phyloP scores from a whole-genome alignment of 148 eudicot genomes.

The Rhododendron vialii region DNA sequence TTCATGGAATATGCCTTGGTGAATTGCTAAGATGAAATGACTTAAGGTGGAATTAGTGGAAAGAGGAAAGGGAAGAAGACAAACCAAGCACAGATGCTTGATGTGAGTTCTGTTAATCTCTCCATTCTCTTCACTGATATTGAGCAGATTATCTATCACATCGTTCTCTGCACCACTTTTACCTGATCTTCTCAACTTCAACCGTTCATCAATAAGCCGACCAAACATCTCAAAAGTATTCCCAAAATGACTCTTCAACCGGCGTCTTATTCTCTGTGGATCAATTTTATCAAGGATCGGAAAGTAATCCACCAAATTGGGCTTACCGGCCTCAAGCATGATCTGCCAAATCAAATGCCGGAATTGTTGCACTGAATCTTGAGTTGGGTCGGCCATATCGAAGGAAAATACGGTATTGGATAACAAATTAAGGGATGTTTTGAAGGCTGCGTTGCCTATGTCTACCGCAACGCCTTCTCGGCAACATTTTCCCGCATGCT shows the following conservation, averaged over 20 bases:
- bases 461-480: background rate
- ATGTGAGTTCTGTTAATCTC: constrained; percentile 12
- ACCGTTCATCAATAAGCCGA: constrained; percentile 4
- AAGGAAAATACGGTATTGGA: background rate
- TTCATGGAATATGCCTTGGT: too few species aligned
- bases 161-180: background rate
- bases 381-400: constrained; percentile 6
- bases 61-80: background rate
- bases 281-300: constrained; percentile 1
- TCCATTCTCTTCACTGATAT: background rate
- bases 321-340: constrained; percentile 5
- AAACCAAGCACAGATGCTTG: constrained; percentile 15
- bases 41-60: background rate
- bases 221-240: constrained; percentile 7
- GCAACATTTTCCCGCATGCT: background rate
- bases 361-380: background rate
- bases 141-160: background rate
- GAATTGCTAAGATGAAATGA: background rate
- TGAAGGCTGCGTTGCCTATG: background rate
- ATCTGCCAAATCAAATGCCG: background rate
- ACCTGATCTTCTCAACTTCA: background rate
- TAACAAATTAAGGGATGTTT: background rate
- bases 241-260: background rate
- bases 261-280: background rate
- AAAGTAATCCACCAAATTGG: constrained; percentile 17